Base-by-base conservation (phyloP, 768 basidiomycete genomes). In the Cubamyces sp. region DNA sequence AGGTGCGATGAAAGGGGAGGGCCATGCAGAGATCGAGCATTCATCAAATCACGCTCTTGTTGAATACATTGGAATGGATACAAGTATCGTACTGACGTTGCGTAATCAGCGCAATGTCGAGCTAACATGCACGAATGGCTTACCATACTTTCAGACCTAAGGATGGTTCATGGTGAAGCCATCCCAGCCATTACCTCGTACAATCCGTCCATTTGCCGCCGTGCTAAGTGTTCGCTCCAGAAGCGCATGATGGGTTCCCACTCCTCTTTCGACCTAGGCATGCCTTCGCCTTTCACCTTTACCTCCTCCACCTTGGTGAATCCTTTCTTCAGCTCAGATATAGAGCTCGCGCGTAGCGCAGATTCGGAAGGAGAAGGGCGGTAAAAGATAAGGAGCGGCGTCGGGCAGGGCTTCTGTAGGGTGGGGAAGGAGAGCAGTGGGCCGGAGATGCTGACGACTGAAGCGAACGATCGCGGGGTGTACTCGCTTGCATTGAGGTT, bases 191-290 rank as follows among this genome's bases (percentile, higher is more conserved):
- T 81, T 9, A 93, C 86, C 64, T 92, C 87, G 61, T 88, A 90
- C 61, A 90, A 67, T 11, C 86, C 89, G 5, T 86, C 82, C 34
- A 72, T 69, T 65, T 81, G 80, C 68, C 88, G 82, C 64, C 78
- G 81, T 1, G 75, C 77, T 18, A 95, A 75, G 42, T 75, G 74
- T 69, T 87, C 83, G 66, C 92, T 90, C 93, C 93, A 96, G 74
- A 94, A 94, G 60, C 81, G 77, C 91, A 96, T 94, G 48, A 95
- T 82, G 0, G 87, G 86, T 68, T 85, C 82, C 92, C 92, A 95
- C 68, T 94, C 92, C 12, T 85, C 84, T 66, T 77, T 83, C 28
- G 86, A 87, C 3, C 81, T 75, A 9, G 90, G 92, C 93, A 96
- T 96, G 16, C 86, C 90, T 18, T 78, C 76, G 0, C 76, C 78